phyloP scores from a whole-genome alignment of 2,329 filamentous ascomycete genomes.

The Fusarium zealandicum region DNA sequence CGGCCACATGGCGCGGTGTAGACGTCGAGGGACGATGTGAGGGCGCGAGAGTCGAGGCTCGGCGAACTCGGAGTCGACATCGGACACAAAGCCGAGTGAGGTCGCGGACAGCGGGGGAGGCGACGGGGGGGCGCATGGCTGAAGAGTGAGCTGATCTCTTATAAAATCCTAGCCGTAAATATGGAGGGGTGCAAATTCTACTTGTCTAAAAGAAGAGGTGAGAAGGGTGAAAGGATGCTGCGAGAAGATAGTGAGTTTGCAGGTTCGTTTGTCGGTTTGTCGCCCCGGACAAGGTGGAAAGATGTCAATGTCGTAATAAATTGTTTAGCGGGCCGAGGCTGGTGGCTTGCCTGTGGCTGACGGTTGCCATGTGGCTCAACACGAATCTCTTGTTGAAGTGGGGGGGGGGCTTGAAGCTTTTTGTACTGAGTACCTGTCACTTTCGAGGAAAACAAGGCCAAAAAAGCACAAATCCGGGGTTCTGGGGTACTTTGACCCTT shows the following conservation, averaged over 20 bases:
- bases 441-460: background rate
- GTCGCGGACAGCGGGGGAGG: constrained; percentile 38
- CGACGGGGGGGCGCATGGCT: constrained; percentile 40
- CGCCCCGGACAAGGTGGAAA: constrained; percentile 2
- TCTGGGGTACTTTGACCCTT: background rate
- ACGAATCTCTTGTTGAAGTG: constrained; percentile 6
- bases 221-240: background rate
- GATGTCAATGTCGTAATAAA: constrained; percentile 25
- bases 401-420: background rate
- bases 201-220: too few relatives aligned
- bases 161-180: too few relatives aligned
- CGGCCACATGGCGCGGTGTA: constrained; percentile 6
- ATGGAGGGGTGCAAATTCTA: too few relatives aligned
- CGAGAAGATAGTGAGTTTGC: background rate
- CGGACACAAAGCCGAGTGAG: constrained; percentile 46
- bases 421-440: background rate
- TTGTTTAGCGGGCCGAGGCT: constrained; percentile 10
- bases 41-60: constrained; percentile 34
- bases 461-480: background rate
- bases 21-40: constrained; percentile 24
- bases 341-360: constrained; percentile 8
- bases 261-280: constrained; percentile 1
- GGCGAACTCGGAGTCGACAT: constrained; percentile 44
- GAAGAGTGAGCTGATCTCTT: background rate
- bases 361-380: background rate